Percentiles rank a stretch among this genome's conserved stretches.
Evolutionary conservation across 495 filamentous ascomycete genomes (phyloP).

Genomic region (Mytilinidion resinicola): DNA sequence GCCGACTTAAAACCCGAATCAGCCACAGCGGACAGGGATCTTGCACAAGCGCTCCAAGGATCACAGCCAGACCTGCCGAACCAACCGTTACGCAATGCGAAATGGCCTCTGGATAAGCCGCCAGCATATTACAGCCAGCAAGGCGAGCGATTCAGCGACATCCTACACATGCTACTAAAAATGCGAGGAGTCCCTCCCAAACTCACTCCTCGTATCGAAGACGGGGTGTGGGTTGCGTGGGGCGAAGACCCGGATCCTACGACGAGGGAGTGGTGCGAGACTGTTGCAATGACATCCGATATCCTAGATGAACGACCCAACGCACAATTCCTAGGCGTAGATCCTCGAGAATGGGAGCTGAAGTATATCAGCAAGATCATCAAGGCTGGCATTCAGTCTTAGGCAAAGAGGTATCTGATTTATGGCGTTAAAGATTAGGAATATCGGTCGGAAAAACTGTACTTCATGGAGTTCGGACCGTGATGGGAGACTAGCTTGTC

Average conservation of each 20-base stretch:
- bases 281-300: conserved; percentile 7
- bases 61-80: not conserved
- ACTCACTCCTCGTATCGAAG: conserved; percentile 3
- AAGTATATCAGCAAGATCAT: conserved; percentile 23
- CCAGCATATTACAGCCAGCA: conserved; percentile 61
- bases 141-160: conserved; percentile 64
- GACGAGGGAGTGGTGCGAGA: conserved; percentile 22
- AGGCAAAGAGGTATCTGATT: too few relatives aligned
- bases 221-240: conserved; percentile 19
- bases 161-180: conserved; percentile 65
- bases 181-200: conserved; percentile 47
- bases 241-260: conserved; percentile 17
- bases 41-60: conserved; percentile 15
- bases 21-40: conserved; percentile 6
- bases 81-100: not conserved
- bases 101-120: conserved; percentile 68
- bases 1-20: not conserved
- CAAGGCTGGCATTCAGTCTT: not conserved
- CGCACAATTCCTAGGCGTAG: conserved; percentile 11
- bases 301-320: conserved; percentile 9
- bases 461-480: too few relatives aligned
- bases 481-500: too few relatives aligned
- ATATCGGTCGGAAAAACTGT: too few relatives aligned
- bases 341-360: conserved; percentile 22
- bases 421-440: too few relatives aligned